Conservation (phyloP, 352 stramenopile species). For the Globisporangium cylindrosporum region DNA sequence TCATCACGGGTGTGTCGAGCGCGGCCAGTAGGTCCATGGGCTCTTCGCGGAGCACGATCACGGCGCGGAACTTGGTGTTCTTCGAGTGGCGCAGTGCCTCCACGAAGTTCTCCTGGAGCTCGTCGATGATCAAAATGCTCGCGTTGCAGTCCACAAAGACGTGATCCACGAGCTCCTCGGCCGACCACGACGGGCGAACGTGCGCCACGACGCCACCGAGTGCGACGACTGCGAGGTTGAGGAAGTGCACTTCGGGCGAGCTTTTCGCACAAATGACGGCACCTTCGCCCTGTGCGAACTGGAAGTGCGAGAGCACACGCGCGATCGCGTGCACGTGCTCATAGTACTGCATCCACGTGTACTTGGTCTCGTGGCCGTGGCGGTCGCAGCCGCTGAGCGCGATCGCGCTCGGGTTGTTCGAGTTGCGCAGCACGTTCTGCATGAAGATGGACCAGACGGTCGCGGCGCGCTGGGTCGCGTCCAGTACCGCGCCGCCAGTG, state of each 20-base stretch:
- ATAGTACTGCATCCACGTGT: slow-evolving; percentile 40
- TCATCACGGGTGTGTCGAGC: slow-evolving; percentile 34
- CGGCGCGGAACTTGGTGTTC: slow-evolving; percentile 29
- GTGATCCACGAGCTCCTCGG: slow-evolving; percentile 41
- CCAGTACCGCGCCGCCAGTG: slow-evolving; percentile 2
- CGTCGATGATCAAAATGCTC: slow-evolving; percentile 59
- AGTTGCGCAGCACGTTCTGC: slow-evolving; percentile 18
- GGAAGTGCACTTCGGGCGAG: slow-evolving; percentile 43
- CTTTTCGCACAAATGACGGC: slow-evolving; percentile 47
- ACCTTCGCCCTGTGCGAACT: slow-evolving; percentile 55
- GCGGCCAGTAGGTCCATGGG: slow-evolving; percentile 23
- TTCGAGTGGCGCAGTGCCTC: slow-evolving; percentile 29
- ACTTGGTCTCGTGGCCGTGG: slow-evolving; percentile 9
- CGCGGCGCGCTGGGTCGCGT: slow-evolving; percentile 5
- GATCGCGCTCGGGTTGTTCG: slow-evolving; percentile 12
- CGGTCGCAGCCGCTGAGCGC: slow-evolving; percentile 14
- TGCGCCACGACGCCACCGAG: slow-evolving; percentile 59
- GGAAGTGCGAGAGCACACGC: slow-evolving; percentile 47
- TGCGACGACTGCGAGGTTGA: slow-evolving; percentile 60
- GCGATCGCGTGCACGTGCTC: slow-evolving; percentile 29
- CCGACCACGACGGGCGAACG: slow-evolving; percentile 50
- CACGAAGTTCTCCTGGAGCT: slow-evolving; percentile 44
- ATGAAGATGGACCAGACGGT: slow-evolving; percentile 20
- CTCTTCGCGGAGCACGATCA: slow-evolving; percentile 42
- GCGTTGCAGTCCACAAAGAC: slow-evolving; percentile 56